Conservation (phyloP, 352 stramenopile species). For the Globisporangium sylvaticum region DNA sequence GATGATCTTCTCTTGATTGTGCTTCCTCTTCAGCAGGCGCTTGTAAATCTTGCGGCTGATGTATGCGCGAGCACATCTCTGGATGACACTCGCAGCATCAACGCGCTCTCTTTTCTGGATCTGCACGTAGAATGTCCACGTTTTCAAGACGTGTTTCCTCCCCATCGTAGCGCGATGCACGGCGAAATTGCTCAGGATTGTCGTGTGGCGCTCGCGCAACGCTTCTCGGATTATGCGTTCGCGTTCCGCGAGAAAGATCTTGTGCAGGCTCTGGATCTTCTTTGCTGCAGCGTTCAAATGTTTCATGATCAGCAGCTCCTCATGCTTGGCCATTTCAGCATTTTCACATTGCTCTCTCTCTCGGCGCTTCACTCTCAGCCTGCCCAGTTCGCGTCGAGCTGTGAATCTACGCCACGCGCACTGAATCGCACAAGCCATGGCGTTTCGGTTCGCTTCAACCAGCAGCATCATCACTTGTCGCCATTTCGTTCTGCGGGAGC, state of each 20-base stretch:
- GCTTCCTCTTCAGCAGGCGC: conserved; percentile 31
- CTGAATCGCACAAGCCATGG: conserved; percentile 37
- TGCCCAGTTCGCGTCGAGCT: conserved; percentile 22
- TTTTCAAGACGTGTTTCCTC: conserved; percentile 25
- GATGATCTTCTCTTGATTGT: conserved; percentile 39
- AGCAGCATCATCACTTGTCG: conserved; percentile 15
- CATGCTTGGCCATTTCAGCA: conserved; percentile 34
- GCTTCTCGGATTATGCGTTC: conserved; percentile 28
- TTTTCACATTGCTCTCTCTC: conserved; percentile 35
- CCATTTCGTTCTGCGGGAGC: conserved; percentile 21
- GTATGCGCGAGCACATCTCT: conserved; percentile 37
- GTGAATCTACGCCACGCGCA: conserved; percentile 34
- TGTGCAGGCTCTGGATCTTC: conserved; percentile 53
- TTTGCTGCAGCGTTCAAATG: conserved; percentile 32
- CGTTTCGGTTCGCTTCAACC: conserved; percentile 27
- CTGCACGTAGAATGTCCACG: conserved; percentile 37
- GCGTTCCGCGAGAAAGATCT: conserved; percentile 32
- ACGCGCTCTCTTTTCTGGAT: conserved; percentile 29
- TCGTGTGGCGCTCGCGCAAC: conserved; percentile 35
- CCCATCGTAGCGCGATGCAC: conserved; percentile 24
- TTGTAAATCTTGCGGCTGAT: conserved; percentile 30
- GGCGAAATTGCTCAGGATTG: conserved; percentile 34
- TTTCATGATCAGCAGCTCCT: conserved; percentile 37
- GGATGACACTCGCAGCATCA: conserved; percentile 30
- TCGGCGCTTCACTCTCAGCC: conserved; percentile 23